Conservation (phyloP, 2,329 filamentous ascomycete species). For the Endocalyx cinctus region DNA sequence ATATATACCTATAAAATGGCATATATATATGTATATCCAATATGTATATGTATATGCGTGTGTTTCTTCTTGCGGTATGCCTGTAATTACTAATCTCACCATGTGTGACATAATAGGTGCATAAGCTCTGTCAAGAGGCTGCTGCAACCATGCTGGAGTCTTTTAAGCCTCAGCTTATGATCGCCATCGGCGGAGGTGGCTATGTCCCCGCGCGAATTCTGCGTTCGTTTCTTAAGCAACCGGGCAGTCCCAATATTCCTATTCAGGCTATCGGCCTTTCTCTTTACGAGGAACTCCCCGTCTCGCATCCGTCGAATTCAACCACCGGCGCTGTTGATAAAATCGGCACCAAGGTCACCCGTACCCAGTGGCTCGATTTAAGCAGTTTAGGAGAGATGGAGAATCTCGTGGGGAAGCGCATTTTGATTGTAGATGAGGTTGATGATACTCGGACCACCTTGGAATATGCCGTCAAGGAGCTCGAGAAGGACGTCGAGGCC, state of each 20-base stretch:
- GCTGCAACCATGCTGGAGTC: slow-evolving; percentile 76
- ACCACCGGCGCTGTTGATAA: slow-evolving; percentile 59
- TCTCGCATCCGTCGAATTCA: slow-evolving; percentile 45
- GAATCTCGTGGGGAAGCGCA: slow-evolving; percentile 76
- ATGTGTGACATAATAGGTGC: slow-evolving; percentile 58
- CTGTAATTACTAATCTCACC: slow-evolving; percentile 6
- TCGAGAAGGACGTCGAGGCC: slow-evolving; percentile 83
- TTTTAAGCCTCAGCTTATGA: slow-evolving; percentile 92
- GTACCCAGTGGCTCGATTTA: slow-evolving; percentile 97
- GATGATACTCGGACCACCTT: slow-evolving; percentile 78
- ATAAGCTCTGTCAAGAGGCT: slow-evolving; percentile 91
- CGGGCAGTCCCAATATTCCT: slow-evolving; percentile 86
- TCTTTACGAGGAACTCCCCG: slow-evolving; percentile 79
- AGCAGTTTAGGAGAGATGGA: slow-evolving; percentile 63
- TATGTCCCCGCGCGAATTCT: slow-evolving; percentile 97
- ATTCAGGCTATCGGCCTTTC: slow-evolving; percentile 99
- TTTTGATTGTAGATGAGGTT: slow-evolving; percentile 81
- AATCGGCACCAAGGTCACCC: slow-evolving; percentile 88
- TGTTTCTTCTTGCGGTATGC: neutral
- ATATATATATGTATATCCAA: no score
- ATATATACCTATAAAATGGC: no score
- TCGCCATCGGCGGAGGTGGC: slow-evolving; percentile 95
- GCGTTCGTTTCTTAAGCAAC: slow-evolving; percentile 91
- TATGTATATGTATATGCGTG: neutral
- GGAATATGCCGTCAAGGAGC: slow-evolving; percentile 73